Conservation (phyloP, 805 yeast genomes). For the Wickerhamiella nectarea region DNA sequence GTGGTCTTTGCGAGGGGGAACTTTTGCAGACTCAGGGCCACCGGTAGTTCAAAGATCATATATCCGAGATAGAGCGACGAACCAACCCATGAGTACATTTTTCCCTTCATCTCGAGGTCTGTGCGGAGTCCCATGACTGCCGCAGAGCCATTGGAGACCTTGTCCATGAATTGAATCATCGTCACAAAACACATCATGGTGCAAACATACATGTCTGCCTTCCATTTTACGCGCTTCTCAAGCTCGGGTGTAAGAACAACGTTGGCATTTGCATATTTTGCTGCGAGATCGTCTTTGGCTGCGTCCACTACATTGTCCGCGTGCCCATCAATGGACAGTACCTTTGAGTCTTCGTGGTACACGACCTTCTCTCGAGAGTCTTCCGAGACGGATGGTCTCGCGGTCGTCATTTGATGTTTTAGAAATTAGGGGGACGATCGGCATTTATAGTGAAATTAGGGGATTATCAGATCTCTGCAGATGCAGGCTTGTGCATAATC, state of each 20-base stretch:
- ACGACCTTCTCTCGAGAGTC: not conserved
- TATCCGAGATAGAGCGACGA: constrained; percentile 53
- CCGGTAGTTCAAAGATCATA: constrained; percentile 40
- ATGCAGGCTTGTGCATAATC: too few species aligned
- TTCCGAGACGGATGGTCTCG: not conserved
- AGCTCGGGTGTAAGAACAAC: constrained; percentile 1
- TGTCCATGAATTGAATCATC: constrained; percentile 46
- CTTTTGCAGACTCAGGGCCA: constrained; percentile 35
- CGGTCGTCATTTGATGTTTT: too few species aligned
- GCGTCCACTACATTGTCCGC: not conserved
- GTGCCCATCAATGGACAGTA: not conserved
- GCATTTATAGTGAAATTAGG: too few species aligned
- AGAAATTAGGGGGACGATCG: too few species aligned
- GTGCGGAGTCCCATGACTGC: constrained; percentile 37
- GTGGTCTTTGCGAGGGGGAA: constrained; percentile 43
- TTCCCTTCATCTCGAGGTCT: constrained; percentile 34
- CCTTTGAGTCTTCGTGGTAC: not conserved
- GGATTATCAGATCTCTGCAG: too few species aligned
- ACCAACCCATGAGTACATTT: constrained; percentile 35
- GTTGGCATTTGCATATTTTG: constrained; percentile 4
- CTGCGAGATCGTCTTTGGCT: constrained; percentile 4
- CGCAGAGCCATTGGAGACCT: constrained; percentile 37
- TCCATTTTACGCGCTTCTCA: constrained; percentile 29
- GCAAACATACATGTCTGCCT: constrained; percentile 37
- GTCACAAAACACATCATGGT: constrained; percentile 39